Evolutionary conservation across 2,329 filamentous ascomycete species (phyloP), one percentile per base, ranked within the genome.

Genomic region (Microascus cirrosus): DNA sequence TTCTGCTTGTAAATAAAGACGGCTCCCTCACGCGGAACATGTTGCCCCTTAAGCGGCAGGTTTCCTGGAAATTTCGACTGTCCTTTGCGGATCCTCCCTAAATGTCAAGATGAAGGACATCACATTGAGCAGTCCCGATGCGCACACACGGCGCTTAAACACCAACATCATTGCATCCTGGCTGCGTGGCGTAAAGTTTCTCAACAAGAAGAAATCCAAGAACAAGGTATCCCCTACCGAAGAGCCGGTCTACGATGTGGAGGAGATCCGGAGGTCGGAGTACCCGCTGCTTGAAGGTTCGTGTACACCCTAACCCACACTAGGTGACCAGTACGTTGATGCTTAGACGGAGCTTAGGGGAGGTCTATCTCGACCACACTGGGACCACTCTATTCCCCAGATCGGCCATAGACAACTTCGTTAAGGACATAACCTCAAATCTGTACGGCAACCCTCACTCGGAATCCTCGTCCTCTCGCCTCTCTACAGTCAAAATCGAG

Each of bases 391-490:
- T 88, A 1, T 90, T 88, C 67, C 77, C 90, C 50, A 93, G 87
- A 69, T 91, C 89, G 34, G 73, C 94, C 25, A 85, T 97, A 70
- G 87, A 93, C 62, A 77, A 74, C 25, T 96, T 95, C 71, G 83
- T 89, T 10, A 70, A 74, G n/a, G 89, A 94, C 60, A 86, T 96
- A 79, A 85, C 86, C 28, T 76, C 81, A 3, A 88, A 85, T 64
- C 75, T 97, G 0, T 91, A 92, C 63, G 93, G 92, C 42, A 97
- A 97, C 62, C 93, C 93, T 0, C 93, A 97, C 71, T 96, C 93
- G 0, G 86, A 84, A 55, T 95, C 92, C 1, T 75, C 80, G 15
- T 86, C 91, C 2, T 95, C 93, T 0, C 90, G 94, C 66, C 77
- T 85, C 35, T 86, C 89, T 0, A 87, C 88, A 0, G 77, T 80